Conservation (phyloP, 1,139 yeast species). For the Debaryomycetaceae sp. region DNA sequence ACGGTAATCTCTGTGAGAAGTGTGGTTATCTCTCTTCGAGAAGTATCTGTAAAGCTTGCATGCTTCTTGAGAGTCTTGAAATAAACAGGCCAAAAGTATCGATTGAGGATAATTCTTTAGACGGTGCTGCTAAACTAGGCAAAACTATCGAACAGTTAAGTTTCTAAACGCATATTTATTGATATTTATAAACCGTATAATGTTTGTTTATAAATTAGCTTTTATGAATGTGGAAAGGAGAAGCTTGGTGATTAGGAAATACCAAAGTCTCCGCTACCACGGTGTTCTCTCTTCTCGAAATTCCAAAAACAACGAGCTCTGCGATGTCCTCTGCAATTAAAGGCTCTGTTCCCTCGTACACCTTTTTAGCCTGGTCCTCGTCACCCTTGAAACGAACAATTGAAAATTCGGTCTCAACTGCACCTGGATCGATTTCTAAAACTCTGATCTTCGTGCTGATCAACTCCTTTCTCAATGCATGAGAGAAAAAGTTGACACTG, state of each 20-base stretch:
- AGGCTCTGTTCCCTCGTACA: slow-evolving; percentile 46
- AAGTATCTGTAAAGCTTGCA: slow-evolving; percentile 88
- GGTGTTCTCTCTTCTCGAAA: slow-evolving; percentile 45
- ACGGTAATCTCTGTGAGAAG: slow-evolving; percentile 75
- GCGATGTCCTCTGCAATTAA: slow-evolving; percentile 48
- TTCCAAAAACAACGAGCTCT: slow-evolving; percentile 47
- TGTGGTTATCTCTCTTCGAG: slow-evolving; percentile 94
- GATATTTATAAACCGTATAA: background rate
- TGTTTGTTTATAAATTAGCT: slow-evolving; percentile 6
- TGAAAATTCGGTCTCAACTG: slow-evolving; percentile 51
- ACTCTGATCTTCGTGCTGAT: slow-evolving; percentile 45
- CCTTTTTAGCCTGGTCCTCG: slow-evolving; percentile 35
- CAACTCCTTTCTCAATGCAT: slow-evolving; percentile 45
- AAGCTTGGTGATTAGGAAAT: slow-evolving; percentile 51
- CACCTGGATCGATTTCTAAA: slow-evolving; percentile 50
- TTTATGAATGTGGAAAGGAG: slow-evolving; percentile 51
- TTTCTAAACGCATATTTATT: slow-evolving; percentile 33
- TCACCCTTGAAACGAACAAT: slow-evolving; percentile 47
- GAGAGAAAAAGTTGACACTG: slow-evolving; percentile 45
- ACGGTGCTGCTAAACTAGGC: slow-evolving; percentile 68
- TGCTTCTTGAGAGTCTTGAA: slow-evolving; percentile 80
- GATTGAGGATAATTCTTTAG: slow-evolving; percentile 49
- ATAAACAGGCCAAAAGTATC: slow-evolving; percentile 61
- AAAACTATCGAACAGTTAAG: slow-evolving; percentile 63
- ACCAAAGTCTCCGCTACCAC: slow-evolving; percentile 51